phyloP scores from a whole-genome alignment of 495 filamentous ascomycete species.

The Penicillium atrosanguineum region DNA sequence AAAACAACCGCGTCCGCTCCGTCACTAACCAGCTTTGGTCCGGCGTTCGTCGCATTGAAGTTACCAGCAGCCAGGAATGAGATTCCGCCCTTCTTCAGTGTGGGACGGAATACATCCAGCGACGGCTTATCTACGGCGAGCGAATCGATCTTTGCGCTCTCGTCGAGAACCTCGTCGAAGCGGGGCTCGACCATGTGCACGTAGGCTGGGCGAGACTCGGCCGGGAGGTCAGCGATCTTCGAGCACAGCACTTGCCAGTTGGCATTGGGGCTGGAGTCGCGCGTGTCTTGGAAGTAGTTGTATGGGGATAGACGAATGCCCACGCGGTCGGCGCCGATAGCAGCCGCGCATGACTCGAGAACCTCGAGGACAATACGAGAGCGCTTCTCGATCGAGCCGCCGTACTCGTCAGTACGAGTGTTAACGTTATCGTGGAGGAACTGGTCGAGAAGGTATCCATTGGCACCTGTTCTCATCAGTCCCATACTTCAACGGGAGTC shows the following conservation, averaged over 20 bases:
- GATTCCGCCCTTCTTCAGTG: conserved; percentile 31
- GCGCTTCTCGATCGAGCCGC: conserved; percentile 51
- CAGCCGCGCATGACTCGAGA: conserved; percentile 25
- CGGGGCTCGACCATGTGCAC: conserved; percentile 43
- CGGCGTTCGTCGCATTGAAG: conserved; percentile 29
- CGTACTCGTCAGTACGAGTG: conserved; percentile 50
- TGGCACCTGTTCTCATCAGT: conserved; percentile 30
- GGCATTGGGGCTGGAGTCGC: conserved; percentile 29
- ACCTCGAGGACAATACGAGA: conserved; percentile 46
- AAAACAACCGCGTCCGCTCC: conserved; percentile 47
- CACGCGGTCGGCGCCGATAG: conserved; percentile 29
- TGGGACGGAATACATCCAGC: conserved; percentile 27
- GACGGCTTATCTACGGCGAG: conserved; percentile 23
- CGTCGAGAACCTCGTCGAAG: conserved; percentile 48
- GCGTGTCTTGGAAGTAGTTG: conserved; percentile 47
- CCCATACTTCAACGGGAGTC: not conserved
- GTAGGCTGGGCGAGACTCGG: conserved; percentile 28
- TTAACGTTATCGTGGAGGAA: conserved; percentile 53
- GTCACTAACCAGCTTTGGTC: conserved; percentile 19
- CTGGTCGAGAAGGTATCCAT: conserved; percentile 56
- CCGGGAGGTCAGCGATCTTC: conserved; percentile 26
- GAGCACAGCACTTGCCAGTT: conserved; percentile 27
- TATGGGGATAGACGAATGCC: conserved; percentile 49
- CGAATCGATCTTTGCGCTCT: conserved; percentile 41
- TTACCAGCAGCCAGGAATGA: conserved; percentile 31